Percentiles rank a stretch among this genome's conserved stretches.
Evolutionary conservation across 2,329 filamentous ascomycete genomes (phyloP).

Genomic region (Pseudocercospora musae): DNA sequence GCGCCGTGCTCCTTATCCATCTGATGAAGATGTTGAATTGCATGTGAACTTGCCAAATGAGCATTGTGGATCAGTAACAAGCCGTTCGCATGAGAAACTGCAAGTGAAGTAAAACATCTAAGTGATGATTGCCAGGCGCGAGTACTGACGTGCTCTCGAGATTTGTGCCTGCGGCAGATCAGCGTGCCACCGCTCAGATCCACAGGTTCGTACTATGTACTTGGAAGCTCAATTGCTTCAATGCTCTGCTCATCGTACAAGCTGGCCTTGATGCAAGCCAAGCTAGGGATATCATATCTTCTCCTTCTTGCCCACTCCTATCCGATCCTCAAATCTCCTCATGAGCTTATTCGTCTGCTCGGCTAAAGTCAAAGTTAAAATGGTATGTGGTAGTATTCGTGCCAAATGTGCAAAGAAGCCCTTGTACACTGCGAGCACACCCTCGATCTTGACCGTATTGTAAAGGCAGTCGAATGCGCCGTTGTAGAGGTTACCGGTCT

Average conservation of each 20-base stretch:
- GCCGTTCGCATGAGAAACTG: too few species aligned
- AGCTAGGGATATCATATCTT: conserved; percentile 19
- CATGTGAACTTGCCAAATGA: too few species aligned
- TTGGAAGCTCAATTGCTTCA: background rate
- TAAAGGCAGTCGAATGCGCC: conserved; percentile 88
- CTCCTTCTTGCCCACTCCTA: conserved; percentile 35
- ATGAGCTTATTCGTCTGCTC: conserved; percentile 97
- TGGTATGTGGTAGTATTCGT: conserved; percentile 88
- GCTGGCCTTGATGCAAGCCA: background rate
- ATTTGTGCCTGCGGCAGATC: background rate
- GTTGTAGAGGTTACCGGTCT: conserved; percentile 94
- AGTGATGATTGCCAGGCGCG: too few species aligned
- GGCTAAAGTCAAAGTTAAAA: conserved; percentile 76
- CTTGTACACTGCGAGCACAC: conserved; percentile 91
- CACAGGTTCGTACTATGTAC: background rate
- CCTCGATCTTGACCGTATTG: conserved; percentile 89
- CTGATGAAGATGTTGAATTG: too few species aligned
- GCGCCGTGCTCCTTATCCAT: too few species aligned
- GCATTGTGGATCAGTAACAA: too few species aligned
- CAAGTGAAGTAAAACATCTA: too few species aligned
- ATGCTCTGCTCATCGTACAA: background rate
- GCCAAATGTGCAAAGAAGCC: conserved; percentile 94
- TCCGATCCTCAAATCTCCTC: conserved; percentile 67
- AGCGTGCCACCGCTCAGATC: background rate
- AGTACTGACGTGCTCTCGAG: too few species aligned